Percentiles rank a stretch among this genome's conserved stretches.
phyloP scores from a whole-genome alignment of 345 rosid genomes.

The Bruguiera gymnorhiza region DNA sequence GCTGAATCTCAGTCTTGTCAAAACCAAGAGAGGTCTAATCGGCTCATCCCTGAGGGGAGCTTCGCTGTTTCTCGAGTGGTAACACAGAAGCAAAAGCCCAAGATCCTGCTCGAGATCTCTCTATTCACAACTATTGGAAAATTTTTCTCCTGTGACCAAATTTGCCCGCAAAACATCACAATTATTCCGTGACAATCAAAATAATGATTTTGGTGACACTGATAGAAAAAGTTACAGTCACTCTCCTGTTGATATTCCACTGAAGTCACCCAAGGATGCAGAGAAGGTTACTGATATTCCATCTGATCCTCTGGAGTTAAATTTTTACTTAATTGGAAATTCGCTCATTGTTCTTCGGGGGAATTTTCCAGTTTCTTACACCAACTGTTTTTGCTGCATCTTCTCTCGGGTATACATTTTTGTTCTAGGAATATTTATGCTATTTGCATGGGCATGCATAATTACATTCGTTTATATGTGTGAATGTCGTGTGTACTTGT shows the following conservation, averaged over 20 bases:
- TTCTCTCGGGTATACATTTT: no score
- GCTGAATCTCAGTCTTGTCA: slow-evolving; percentile 42
- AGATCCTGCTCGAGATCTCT: slow-evolving; percentile 87
- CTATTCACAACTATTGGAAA: slow-evolving; percentile 76
- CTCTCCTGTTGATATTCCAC: slow-evolving; percentile 35
- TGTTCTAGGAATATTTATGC: no score
- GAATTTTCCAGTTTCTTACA: no score
- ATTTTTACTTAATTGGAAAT: slow-evolving; percentile 8
- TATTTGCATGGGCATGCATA: no score
- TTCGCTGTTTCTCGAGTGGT: slow-evolving; percentile 39
- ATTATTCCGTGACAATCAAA: slow-evolving; percentile 61
- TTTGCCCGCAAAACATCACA: slow-evolving; percentile 95
- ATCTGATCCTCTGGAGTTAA: slow-evolving; percentile 86
- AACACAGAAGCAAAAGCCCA: slow-evolving; percentile 62
- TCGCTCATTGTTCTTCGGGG: neutral
- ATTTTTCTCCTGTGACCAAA: slow-evolving; percentile 80
- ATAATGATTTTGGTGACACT: slow-evolving; percentile 53
- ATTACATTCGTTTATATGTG: no score
- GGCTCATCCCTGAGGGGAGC: slow-evolving; percentile 27
- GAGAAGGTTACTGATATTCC: slow-evolving; percentile 49
- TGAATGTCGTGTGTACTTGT: no score
- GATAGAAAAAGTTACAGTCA: slow-evolving; percentile 51
- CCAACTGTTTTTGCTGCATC: no score
- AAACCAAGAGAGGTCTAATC: slow-evolving; percentile 44
- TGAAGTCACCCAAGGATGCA: slow-evolving; percentile 36